Evolutionary conservation across 2,329 filamentous ascomycete species (phyloP).

Genomic region (Alternaria sp.): DNA sequence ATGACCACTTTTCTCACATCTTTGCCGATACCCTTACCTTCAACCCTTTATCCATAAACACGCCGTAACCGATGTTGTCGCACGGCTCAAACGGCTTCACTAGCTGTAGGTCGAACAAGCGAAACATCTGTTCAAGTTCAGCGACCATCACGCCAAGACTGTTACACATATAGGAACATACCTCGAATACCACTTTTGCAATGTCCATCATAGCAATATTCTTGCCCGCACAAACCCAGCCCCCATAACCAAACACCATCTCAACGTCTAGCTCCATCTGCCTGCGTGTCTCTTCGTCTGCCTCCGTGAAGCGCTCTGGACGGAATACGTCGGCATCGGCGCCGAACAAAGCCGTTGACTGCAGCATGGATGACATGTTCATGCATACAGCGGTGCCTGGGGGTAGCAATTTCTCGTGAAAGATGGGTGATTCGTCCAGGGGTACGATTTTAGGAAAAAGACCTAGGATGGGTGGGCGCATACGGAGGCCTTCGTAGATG

Average conservation of each 20-base stretch:
- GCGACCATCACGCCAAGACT: background rate
- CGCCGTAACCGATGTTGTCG: background rate
- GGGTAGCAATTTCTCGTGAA: background rate
- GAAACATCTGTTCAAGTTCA: background rate
- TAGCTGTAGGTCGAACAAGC: background rate
- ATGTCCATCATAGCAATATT: conserved; percentile 7
- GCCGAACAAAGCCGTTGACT: background rate
- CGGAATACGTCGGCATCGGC: background rate
- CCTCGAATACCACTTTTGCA: conserved; percentile 4
- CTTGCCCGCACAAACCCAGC: conserved; percentile 8
- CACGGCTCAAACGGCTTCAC: conserved; percentile 1
- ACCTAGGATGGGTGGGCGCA: conserved; percentile 16
- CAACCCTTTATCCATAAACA: background rate
- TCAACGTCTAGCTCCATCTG: conserved; percentile 1
- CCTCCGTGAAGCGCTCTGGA: conserved; percentile 6
- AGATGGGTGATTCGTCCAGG: background rate
- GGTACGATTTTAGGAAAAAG: conserved; percentile 14
- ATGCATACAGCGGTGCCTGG: conserved; percentile 4
- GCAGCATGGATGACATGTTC: conserved; percentile 1
- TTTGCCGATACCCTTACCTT: background rate
- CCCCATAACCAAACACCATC: background rate
- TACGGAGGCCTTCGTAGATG: conserved; percentile 43
- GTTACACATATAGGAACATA: background rate
- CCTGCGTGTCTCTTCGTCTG: background rate
- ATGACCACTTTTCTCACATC: background rate